Base-by-base conservation (phyloP, 1,139 yeast species). In the Hemisphaericaspora xylofermentans region DNA sequence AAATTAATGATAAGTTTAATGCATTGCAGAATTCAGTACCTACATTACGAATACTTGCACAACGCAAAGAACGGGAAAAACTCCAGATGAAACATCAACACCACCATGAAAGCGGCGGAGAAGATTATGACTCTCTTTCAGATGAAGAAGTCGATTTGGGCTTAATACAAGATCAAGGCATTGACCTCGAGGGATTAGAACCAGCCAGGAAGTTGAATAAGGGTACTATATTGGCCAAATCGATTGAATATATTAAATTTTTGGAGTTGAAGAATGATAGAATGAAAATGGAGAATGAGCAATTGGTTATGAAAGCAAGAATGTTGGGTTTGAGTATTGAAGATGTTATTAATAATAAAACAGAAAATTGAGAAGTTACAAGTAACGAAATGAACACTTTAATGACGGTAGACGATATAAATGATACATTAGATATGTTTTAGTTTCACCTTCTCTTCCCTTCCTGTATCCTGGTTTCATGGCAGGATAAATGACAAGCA, bases 151-250 rank as follows among this genome's bases (percentile, higher is more conserved):
- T 46, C n/a, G 47, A 8, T 25, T 28, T 19, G 41, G 36, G 16
- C 21, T 17, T 41, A 17, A 31, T 43, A 17, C 38, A 29, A 24
- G 50, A 43, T 36, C 51, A 42, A 25, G 47, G 49, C 19, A 50
- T 53, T 33, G 70, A 64, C 42, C 57, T 71, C 29, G 76, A 71
- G 53, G 77, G 76, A 3, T 58, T 71, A 40, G 73, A 68, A 45
- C 76, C 76, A 1, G 76, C 76, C 6, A 55, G 67, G 35, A 71
- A 71, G 47, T 54, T 71, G 38, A 71, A 70, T 50, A 71, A 71
- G 52, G 76, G 76, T 2, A 71, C 73, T 14, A 70, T 71, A 16
- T 55, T 71, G 38, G 64, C 74, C 38, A 71, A 71, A 49, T 65
- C 71, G 14, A 66, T 71, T 18, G 77, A 71, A 50, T 71, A 71